Conservation (phyloP, 2,329 filamentous ascomycete species). For the Phaeosphaeriaceae sp. region DNA sequence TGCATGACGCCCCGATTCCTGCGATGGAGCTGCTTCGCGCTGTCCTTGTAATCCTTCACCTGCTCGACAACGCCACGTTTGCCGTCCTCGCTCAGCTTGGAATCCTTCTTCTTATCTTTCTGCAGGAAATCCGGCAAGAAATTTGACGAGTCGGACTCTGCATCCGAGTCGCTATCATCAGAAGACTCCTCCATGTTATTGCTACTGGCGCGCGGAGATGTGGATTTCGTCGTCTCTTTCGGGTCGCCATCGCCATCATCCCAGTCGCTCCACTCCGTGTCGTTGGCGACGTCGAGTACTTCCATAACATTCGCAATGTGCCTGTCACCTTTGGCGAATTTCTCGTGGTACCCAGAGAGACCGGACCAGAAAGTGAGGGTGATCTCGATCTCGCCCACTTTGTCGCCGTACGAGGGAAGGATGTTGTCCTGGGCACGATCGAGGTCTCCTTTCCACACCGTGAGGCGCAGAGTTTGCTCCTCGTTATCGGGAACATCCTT, state of each 20-base stretch:
- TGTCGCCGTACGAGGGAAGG: slow-evolving; percentile 61
- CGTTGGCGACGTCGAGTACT: slow-evolving; percentile 66
- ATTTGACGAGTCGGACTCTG: slow-evolving; percentile 11
- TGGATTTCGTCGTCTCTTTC: slow-evolving; percentile 11
- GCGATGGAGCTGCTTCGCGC: slow-evolving; percentile 37
- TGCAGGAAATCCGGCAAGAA: slow-evolving; percentile 34
- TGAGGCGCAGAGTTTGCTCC: slow-evolving; percentile 63
- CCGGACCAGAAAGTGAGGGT: slow-evolving; percentile 68
- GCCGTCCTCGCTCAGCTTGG: slow-evolving; percentile 38
- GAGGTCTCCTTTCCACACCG: slow-evolving; percentile 72
- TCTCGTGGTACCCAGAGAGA: slow-evolving; percentile 65
- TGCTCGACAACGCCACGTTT: slow-evolving; percentile 59
- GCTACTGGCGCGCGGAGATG: not conserved
- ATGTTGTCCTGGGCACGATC: slow-evolving; percentile 59
- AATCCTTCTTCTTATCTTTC: slow-evolving; percentile 28
- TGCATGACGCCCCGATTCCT: slow-evolving; percentile 77
- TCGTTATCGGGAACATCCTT: slow-evolving; percentile 74
- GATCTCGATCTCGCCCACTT: slow-evolving; percentile 65
- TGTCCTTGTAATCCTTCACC: slow-evolving; percentile 60
- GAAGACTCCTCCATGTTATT: not conserved
- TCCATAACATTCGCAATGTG: slow-evolving; percentile 68
- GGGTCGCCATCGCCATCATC: slow-evolving; percentile 35
- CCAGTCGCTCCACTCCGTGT: slow-evolving; percentile 58
- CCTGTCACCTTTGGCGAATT: slow-evolving; percentile 61
- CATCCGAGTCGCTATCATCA: slow-evolving; percentile 43